Evolutionary conservation across 2,329 filamentous ascomycete species (phyloP).

Genomic region (Cordyceps militaris): DNA sequence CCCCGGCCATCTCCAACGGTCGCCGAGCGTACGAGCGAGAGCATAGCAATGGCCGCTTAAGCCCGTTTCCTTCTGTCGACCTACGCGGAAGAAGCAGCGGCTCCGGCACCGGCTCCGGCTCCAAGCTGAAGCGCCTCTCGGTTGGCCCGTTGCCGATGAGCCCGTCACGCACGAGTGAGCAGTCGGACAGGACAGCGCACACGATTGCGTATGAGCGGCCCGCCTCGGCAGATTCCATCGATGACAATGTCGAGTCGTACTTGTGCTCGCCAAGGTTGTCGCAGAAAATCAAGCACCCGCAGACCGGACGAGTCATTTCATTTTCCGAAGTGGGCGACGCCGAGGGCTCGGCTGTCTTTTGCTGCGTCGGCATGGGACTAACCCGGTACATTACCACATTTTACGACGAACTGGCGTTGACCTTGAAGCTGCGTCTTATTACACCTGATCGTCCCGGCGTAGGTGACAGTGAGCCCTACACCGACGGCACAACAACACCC

Average conservation of each 20-base stretch:
- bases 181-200: constrained; percentile 22
- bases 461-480: constrained; percentile 80
- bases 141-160: constrained; percentile 32
- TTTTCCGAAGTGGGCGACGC: constrained; percentile 96
- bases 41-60: constrained; percentile 39
- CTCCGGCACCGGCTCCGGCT: too few species aligned
- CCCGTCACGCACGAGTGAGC: constrained; percentile 29
- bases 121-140: constrained; percentile 52
- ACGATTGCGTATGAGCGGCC: constrained; percentile 63
- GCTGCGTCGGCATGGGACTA: constrained; percentile 95
- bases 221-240: constrained; percentile 75
- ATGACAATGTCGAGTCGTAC: constrained; percentile 80
- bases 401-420: constrained; percentile 89
- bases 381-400: constrained; percentile 95
- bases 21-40: constrained; percentile 44
- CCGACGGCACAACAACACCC: constrained; percentile 75
- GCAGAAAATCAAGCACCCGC: constrained; percentile 79
- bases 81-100: constrained; percentile 46
- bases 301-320: constrained; percentile 80
- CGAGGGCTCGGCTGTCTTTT: constrained; percentile 85
- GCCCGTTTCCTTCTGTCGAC: constrained; percentile 35
- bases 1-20: constrained; percentile 59
- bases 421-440: constrained; percentile 81
- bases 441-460: constrained; percentile 92
- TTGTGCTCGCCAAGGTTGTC: constrained; percentile 76